A percentile compares a stretch with the other conserved stretches of the same genome.
Conservation (phyloP, 352 stramenopile species). For the Phytophthora crassamura region DNA sequence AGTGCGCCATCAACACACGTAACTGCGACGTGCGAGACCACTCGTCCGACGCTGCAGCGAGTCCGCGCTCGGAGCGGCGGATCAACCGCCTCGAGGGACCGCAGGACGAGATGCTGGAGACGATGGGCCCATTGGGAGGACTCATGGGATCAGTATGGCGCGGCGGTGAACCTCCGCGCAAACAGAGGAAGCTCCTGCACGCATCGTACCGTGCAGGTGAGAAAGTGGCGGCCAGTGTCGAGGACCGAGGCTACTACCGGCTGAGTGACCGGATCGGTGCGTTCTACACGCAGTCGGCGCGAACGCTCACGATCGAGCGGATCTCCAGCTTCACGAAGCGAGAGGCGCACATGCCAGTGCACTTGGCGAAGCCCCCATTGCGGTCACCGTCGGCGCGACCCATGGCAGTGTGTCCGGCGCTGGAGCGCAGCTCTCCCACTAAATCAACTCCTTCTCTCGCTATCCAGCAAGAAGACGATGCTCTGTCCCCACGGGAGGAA, state of each 20-base stretch:
- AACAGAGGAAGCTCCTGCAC: constrained; percentile 44
- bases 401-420: constrained; percentile 59
- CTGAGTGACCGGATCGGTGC: constrained; percentile 83
- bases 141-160: constrained; percentile 48
- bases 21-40: constrained; percentile 75
- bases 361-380: constrained; percentile 43
- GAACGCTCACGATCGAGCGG: constrained; percentile 68
- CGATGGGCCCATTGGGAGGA: constrained; percentile 77
- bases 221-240: constrained; percentile 33
- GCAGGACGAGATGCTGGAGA: constrained; percentile 59
- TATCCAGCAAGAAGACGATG: constrained; percentile 7
- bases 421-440: constrained; percentile 48
- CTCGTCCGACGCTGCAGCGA: constrained; percentile 29
- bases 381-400: constrained; percentile 48
- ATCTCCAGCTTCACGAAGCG: constrained; percentile 72
- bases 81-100: constrained; percentile 39
- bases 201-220: constrained; percentile 17
- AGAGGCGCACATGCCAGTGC: constrained; percentile 55
- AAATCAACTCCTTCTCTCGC: constrained; percentile 13
- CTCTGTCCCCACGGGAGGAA: constrained; percentile 23
- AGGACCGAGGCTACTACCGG: constrained; percentile 81
- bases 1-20: constrained; percentile 81
- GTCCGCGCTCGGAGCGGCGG: constrained; percentile 33
- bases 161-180: constrained; percentile 32
- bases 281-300: constrained; percentile 76